Conservation (phyloP, 139 green algal genomes). For the Chlorella sorokiniana region DNA sequence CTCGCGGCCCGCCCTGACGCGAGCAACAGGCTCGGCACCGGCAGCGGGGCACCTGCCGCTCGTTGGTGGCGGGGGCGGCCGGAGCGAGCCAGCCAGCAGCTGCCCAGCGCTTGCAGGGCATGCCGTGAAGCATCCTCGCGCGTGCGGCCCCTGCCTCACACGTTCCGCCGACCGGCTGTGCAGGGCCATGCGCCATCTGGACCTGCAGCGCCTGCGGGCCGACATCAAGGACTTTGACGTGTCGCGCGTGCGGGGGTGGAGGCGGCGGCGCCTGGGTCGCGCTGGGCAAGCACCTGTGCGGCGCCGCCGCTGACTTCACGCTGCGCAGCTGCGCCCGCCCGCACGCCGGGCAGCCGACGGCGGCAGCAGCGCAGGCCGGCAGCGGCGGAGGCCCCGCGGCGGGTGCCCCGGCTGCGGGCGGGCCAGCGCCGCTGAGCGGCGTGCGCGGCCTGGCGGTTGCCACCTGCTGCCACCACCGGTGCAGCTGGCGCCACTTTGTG, state of each 20-base stretch:
- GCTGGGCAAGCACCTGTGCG: slow-evolving; percentile 83
- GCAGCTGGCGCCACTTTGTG: slow-evolving; percentile 77
- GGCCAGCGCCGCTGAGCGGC: background rate
- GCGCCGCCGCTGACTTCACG: slow-evolving; percentile 77
- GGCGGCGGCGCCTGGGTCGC: slow-evolving; percentile 52
- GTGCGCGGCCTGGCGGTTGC: slow-evolving; percentile 67
- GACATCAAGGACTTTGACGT: slow-evolving; percentile 72
- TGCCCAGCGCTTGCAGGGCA: too few species aligned
- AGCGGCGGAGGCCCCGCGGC: background rate
- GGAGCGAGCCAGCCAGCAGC: too few species aligned
- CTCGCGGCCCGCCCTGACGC: too few species aligned
- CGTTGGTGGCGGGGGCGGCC: too few species aligned
- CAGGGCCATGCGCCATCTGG: slow-evolving; percentile 39
- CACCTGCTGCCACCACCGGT: slow-evolving; percentile 88
- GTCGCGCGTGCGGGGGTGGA: background rate
- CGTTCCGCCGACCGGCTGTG: too few species aligned
- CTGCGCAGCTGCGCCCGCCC: slow-evolving; percentile 50
- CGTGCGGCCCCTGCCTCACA: too few species aligned
- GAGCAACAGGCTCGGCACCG: too few species aligned
- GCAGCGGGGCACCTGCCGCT: too few species aligned
- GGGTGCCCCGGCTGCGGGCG: background rate
- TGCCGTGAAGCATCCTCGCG: too few species aligned
- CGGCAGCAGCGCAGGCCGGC: slow-evolving; percentile 1
- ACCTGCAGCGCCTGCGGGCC: slow-evolving; percentile 52
- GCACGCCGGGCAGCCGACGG: background rate